phyloP scores from a whole-genome alignment of 306 rosid genomes.

The Lathyrus tuberosus region DNA sequence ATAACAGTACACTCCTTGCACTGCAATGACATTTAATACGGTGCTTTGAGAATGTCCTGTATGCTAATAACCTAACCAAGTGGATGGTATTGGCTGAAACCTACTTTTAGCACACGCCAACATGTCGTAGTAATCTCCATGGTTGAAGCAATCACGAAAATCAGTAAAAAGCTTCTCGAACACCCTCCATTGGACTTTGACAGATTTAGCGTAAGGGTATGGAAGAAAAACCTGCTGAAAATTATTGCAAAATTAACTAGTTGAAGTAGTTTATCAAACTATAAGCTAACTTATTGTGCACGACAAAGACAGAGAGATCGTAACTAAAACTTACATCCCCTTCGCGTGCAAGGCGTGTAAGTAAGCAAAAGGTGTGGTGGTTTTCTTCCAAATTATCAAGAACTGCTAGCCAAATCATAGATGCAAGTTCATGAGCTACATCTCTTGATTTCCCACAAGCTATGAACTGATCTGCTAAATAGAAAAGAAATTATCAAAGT shows the following conservation, averaged over 20 bases:
- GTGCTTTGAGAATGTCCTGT: neutral
- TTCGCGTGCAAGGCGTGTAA: conserved; percentile 72
- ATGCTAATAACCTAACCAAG: conserved; percentile 75
- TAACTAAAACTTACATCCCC: conserved; percentile 61
- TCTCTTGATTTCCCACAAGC: conserved; percentile 78
- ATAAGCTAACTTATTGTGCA: no score
- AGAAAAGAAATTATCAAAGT: neutral
- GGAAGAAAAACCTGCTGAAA: conserved; percentile 74
- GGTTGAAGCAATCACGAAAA: conserved; percentile 78
- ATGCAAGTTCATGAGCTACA: conserved; percentile 69
- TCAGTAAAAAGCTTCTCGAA: conserved; percentile 87
- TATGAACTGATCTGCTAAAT: conserved; percentile 73
- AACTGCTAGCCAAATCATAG: conserved; percentile 77
- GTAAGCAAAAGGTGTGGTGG: conserved; percentile 58
- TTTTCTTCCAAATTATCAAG: conserved; percentile 73
- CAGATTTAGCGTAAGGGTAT: conserved; percentile 67
- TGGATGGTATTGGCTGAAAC: conserved; percentile 78
- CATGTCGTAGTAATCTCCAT: conserved; percentile 65
- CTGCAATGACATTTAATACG: no score
- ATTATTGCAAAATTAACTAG: neutral
- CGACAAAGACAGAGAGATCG: neutral
- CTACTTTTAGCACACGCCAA: conserved; percentile 75
- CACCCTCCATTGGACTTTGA: conserved; percentile 83
- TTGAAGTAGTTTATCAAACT: no score
- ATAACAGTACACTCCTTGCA: no score